Base-by-base conservation (phyloP, 1,284 basidiomycete species). In the Lignosus rhinocerotis region DNA sequence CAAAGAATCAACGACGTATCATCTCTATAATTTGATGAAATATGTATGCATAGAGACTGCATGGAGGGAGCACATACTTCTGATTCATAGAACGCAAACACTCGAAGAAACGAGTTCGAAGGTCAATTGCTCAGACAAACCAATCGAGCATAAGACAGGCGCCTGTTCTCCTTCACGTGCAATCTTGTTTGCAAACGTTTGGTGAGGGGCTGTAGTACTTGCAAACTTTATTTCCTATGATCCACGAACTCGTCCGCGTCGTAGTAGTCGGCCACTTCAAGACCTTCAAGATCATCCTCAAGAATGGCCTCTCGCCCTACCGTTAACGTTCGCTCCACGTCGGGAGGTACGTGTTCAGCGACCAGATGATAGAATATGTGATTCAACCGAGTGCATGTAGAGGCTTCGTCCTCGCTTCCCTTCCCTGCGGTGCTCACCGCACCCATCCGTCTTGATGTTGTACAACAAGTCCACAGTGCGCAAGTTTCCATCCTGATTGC, bases 361-460 rank as follows among this genome's bases (percentile, higher is more conserved):
- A 4, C 6, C 47, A 19, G 9, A 46, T n/a, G 25, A 3, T 30
- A 16, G n/a, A 14, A 12, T n/a, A n/a, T 25, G 8, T 11, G 31
- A 49, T 11, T 53, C 66, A 57, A 64, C 30, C 48, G 19, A 42
- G 34, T 49, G 14, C 17, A 33, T 64, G 31, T 71, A 90, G 93
- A 93, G 87, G 83, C 92, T 61, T 92, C 93, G 53, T 84, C 86
- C 77, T 96, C 95, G 58, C 87, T 97, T 63, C 91, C 95, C 61
- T 89, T 98, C 72, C 96, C 96, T 63, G 94, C 94, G 71, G 97
- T 99, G 75, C 85, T 99, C 75, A 96, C 94, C 73, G 97, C 96
- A 51, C 96, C 97, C 71, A 98, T 99, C 81, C 87, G 96, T 79
- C 88, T 96, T 74, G 96, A 99, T 86, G 95, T 99, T 65, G 96